phyloP scores from a whole-genome alignment of 345 rosid genomes.

The Pistacia atlantica region DNA sequence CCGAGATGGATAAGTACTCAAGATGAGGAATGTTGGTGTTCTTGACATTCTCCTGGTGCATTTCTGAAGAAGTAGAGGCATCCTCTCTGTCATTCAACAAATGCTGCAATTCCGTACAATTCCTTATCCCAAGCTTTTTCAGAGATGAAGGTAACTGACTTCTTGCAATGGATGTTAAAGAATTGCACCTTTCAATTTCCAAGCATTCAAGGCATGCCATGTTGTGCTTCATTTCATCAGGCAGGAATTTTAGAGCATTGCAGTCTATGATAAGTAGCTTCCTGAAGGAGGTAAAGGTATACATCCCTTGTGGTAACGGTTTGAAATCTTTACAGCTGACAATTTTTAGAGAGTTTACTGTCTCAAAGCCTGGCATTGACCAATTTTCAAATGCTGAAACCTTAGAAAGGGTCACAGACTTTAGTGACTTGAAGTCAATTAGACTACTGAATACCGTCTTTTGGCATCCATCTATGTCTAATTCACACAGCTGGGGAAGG shows the following conservation, averaged over 20 bases:
- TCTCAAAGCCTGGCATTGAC: not conserved
- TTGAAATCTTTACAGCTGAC: no score
- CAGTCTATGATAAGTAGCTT: not conserved
- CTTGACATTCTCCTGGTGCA: no score
- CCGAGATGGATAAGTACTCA: not conserved
- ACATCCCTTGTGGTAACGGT: not conserved
- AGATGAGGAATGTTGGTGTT: not conserved
- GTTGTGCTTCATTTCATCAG: not conserved
- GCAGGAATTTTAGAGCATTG: not conserved
- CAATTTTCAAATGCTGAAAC: not conserved
- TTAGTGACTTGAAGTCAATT: not conserved
- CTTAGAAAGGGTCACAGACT: not conserved
- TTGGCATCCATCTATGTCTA: conserved; percentile 5
- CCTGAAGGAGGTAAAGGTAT: not conserved
- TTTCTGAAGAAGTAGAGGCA: no score
- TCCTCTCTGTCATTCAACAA: not conserved
- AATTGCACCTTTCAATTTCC: not conserved
- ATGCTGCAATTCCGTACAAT: not conserved
- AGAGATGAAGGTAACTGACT: conserved; percentile 4
- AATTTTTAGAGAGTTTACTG: no score
- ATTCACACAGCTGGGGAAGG: not conserved
- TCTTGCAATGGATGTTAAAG: not conserved
- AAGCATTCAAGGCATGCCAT: not conserved
- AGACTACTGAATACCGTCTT: not conserved
- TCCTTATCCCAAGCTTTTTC: not conserved